Base-by-base conservation (phyloP, 495 filamentous ascomycete genomes). In the Cudoniella acicularis region DNA sequence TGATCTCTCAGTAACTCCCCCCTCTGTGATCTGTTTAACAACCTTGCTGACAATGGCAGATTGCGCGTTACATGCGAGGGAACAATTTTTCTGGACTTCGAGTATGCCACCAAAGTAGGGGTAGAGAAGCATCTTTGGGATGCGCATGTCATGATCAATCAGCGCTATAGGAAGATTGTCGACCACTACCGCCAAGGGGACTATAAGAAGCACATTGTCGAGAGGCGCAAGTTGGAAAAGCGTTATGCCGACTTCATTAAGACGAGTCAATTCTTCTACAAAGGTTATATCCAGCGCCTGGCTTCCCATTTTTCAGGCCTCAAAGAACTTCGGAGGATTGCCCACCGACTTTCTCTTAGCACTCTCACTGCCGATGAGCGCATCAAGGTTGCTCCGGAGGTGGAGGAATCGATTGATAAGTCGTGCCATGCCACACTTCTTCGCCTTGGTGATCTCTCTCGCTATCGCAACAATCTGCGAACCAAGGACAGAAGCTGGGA, bases 401-500 rank as follows among this genome's bases (percentile, higher is more conserved):
- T 87, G 41, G 78, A 81, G 41, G 64, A 76, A 13, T 71, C 79
- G 36, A 80, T 92, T 53, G 79, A 90, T 6, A 69, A 75, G 53
- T 92, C 90, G 13, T 96, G 91, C 72, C 87, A 96, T 73, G 83
- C 84, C 51, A 88, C 89, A 9, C 79, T 98, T 25, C 86, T 96
- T 47, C 87, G 84, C 54, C 83, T 98, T 10, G 94, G 94, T 46
- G 94, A 98, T 68, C 80, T 98, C 25, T 91, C 90, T 30, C 85
- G 94, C 61, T 98, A 97, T 69, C 87, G 95, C 47, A 90, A 91
- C 67, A 83, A 84, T 23, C 82, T 88, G 42, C 72, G 75, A 36
- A 76, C 75, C 59, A 86, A 88, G 72, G 77, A 88, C 56, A 84
- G 79, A 50, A 86, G 88, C 63, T 96, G 89, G 82, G 87, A 87